phyloP scores from a whole-genome alignment of 805 yeast species.

The Candida yuanshanica region DNA sequence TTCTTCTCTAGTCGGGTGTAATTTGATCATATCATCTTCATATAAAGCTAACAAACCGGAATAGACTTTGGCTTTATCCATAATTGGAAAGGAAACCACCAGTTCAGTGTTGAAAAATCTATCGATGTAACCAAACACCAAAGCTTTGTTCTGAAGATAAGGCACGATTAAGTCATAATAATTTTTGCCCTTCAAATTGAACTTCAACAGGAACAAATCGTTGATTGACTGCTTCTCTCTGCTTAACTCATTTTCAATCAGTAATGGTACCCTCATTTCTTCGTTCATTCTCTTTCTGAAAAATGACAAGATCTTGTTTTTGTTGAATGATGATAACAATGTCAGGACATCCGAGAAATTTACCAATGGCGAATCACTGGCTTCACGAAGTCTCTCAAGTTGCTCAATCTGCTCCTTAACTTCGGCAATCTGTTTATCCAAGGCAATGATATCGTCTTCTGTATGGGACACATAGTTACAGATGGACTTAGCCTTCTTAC shows the following conservation, averaged over 20 bases:
- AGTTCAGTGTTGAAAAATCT: constrained; percentile 3
- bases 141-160: not conserved
- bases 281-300: not conserved
- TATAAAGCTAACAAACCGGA: not conserved
- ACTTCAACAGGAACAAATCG: constrained; percentile 5
- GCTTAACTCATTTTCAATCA: constrained; percentile 7
- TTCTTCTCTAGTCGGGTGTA: not conserved
- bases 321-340: constrained; percentile 1
- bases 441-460: not conserved
- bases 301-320: constrained; percentile 1
- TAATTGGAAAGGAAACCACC: not conserved
- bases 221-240: constrained; percentile 5
- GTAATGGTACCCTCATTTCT: constrained; percentile 1
- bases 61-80: not conserved
- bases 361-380: not conserved
- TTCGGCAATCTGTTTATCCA: constrained; percentile 3
- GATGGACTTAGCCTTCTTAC: not conserved
- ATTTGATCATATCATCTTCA: not conserved
- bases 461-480: not conserved
- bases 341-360: constrained; percentile 5
- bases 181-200: constrained; percentile 4
- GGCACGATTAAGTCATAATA: constrained; percentile 2
- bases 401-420: constrained; percentile 2
- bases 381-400: not conserved
- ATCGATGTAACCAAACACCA: not conserved